These are phyloP conservation scores for Calophaca sinica DNA, from an alignment of 306 rosid genomes.

Conservation along the genomic window DNA sequence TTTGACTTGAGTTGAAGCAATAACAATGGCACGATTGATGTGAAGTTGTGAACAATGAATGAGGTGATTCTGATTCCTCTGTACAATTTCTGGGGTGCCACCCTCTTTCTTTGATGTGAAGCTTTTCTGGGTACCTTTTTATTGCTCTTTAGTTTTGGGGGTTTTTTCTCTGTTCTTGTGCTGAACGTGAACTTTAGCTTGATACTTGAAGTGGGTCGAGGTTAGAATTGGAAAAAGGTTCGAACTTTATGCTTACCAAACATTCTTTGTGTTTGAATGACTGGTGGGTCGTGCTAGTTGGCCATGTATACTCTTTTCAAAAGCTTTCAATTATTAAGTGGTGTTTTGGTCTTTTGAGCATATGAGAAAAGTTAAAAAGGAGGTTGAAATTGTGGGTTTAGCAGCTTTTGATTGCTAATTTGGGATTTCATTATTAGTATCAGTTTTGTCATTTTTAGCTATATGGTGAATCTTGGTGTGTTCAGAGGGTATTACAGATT, in stretches of 20 bases:
- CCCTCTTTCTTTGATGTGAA: neutral
- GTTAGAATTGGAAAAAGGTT: slow-evolving; percentile 9
- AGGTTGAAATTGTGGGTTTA: no score
- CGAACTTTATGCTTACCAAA: slow-evolving; percentile 46
- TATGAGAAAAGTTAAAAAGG: neutral
- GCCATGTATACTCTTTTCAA: neutral
- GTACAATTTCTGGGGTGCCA: no score
- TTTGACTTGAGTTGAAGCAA: neutral
- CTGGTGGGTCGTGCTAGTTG: slow-evolving; percentile 46
- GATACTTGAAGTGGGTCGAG: slow-evolving; percentile 39
- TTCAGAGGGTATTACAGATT: slow-evolving; percentile 23
- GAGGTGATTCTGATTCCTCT: no score
- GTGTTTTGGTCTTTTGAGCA: slow-evolving; percentile 6
- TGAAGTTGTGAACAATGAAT: neutral
- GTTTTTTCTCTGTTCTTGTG: neutral
- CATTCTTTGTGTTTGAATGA: slow-evolving; percentile 48
- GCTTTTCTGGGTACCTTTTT: neutral
- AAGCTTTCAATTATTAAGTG: slow-evolving; percentile 4
- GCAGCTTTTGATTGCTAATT: no score
- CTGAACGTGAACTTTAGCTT: neutral
- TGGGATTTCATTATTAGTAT: no score
- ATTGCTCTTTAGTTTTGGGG: neutral
- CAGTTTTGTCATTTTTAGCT: no score
- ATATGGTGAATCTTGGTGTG: neutral
- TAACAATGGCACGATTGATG: neutral